phyloP scores from a whole-genome alignment of 768 basidiomycete genomes.

The Coprinopsis cinerea region DNA sequence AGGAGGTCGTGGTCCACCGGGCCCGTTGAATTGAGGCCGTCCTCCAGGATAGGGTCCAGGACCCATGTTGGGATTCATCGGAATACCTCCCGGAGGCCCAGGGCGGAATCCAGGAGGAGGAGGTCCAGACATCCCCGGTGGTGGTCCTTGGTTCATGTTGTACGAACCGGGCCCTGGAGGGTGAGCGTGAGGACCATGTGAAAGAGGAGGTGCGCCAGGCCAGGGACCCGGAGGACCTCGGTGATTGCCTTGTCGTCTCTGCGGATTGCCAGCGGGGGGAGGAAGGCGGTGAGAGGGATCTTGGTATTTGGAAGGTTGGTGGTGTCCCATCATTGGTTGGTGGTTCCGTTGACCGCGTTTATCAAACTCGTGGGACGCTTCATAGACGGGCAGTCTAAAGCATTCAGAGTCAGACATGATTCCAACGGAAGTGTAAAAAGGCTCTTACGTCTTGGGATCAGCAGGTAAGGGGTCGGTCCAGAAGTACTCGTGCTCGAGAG shows the following conservation, averaged over 20 bases:
- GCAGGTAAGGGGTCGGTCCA: conserved; percentile 88
- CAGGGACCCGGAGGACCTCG: conserved; percentile 23
- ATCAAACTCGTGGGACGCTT: conserved; percentile 81
- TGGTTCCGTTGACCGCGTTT: conserved; percentile 56
- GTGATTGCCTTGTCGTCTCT: conserved; percentile 19
- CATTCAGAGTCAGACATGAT: neutral
- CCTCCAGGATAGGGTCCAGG: too few species aligned
- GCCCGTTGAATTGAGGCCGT: too few species aligned
- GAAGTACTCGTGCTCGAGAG: conserved; percentile 91
- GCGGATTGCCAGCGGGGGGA: conserved; percentile 13
- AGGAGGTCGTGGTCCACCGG: too few species aligned
- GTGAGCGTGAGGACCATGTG: too few species aligned
- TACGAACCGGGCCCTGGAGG: too few species aligned
- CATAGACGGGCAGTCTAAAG: conserved; percentile 64
- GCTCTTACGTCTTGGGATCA: conserved; percentile 75
- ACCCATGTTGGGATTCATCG: too few species aligned
- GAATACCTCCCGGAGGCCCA: too few species aligned
- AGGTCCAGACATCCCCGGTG: too few species aligned
- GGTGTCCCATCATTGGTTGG: conserved; percentile 26
- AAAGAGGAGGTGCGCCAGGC: too few species aligned
- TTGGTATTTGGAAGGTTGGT: conserved; percentile 14
- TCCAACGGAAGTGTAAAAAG: conserved; percentile 9
- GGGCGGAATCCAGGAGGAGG: too few species aligned
- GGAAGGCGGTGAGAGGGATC: conserved; percentile 13
- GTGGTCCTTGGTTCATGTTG: too few species aligned